phyloP scores from a whole-genome alignment of 1,284 basidiomycete species.

The Naganishia albida region DNA sequence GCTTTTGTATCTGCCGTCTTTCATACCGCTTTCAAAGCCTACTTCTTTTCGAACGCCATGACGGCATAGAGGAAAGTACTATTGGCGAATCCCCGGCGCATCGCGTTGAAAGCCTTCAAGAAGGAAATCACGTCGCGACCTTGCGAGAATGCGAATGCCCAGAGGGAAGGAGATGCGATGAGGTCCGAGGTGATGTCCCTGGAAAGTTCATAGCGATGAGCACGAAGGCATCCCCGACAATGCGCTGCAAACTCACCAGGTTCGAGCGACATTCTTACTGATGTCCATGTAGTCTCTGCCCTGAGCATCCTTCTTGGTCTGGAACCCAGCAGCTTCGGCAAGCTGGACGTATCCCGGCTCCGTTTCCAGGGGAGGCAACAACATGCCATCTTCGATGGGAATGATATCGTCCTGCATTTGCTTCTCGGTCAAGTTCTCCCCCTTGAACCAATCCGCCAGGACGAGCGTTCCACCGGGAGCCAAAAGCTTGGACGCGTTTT shows the following conservation, averaged over 20 bases:
- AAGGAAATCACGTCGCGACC: slow-evolving; percentile 35
- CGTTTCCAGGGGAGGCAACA: slow-evolving; percentile 34
- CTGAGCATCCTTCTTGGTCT: slow-evolving; percentile 7
- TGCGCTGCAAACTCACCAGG: slow-evolving; percentile 31
- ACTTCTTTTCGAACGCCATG: slow-evolving; percentile 35
- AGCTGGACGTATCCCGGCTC: slow-evolving; percentile 31
- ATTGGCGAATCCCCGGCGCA: slow-evolving; percentile 35
- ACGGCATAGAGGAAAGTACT: slow-evolving; percentile 34
- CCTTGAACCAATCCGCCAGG: slow-evolving; percentile 36
- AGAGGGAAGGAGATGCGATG: slow-evolving; percentile 35
- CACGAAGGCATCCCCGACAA: not conserved
- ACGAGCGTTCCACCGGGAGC: slow-evolving; percentile 28
- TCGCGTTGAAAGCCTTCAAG: slow-evolving; percentile 34
- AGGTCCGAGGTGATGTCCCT: slow-evolving; percentile 36
- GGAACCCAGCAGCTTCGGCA: slow-evolving; percentile 30
- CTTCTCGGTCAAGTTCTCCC: slow-evolving; percentile 23
- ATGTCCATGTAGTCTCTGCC: slow-evolving; percentile 35
- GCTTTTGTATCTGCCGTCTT: not conserved
- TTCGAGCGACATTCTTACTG: slow-evolving; percentile 33
- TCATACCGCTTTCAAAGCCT: no score
- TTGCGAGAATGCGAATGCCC: slow-evolving; percentile 35
- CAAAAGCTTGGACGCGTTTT: slow-evolving; percentile 31
- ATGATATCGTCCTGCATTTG: slow-evolving; percentile 32
- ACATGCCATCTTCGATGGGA: slow-evolving; percentile 36
- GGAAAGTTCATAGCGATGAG: not conserved